Evolutionary conservation across 805 yeast genomes (phyloP).

Genomic region (Saitoella complicata): DNA sequence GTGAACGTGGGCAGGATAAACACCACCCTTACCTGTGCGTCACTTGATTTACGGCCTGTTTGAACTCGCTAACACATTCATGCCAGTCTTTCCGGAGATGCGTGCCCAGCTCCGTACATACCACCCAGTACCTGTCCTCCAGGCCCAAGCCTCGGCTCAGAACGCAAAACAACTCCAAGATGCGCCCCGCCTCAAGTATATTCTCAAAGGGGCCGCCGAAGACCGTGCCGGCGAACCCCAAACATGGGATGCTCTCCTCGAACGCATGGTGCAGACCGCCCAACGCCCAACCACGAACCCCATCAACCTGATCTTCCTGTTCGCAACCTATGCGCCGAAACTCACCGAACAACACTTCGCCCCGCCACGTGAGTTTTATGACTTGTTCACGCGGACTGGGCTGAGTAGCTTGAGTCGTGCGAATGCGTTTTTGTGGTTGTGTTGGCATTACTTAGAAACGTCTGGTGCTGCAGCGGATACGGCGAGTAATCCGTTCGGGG

Average conservation of each 20-base stretch:
- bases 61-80: neutral
- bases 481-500: slow-evolving; percentile 41
- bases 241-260: slow-evolving; percentile 31
- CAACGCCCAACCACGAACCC: slow-evolving; percentile 39
- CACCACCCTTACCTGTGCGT: slow-evolving; percentile 59
- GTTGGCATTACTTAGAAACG: slow-evolving; percentile 69
- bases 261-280: slow-evolving; percentile 3
- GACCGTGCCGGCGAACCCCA: slow-evolving; percentile 33
- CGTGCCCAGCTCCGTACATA: slow-evolving; percentile 81
- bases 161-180: slow-evolving; percentile 75
- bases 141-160: slow-evolving; percentile 40
- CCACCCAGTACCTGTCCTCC: slow-evolving; percentile 83
- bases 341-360: slow-evolving; percentile 28
- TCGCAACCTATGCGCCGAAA: slow-evolving; percentile 45
- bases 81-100: slow-evolving; percentile 74
- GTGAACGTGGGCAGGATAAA: slow-evolving; percentile 90
- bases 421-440: slow-evolving; percentile 61
- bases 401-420: slow-evolving; percentile 54
- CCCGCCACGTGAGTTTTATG: slow-evolving; percentile 40
- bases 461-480: slow-evolving; percentile 37
- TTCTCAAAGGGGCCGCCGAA: slow-evolving; percentile 75
- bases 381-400: slow-evolving; percentile 48
- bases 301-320: slow-evolving; percentile 55
- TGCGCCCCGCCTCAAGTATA: slow-evolving; percentile 83
- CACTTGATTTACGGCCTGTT: neutral